These are phyloP conservation scores for Globisporangium acanthophoron DNA, from an alignment of 352 stramenopile species.

Conservation along the genomic window DNA sequence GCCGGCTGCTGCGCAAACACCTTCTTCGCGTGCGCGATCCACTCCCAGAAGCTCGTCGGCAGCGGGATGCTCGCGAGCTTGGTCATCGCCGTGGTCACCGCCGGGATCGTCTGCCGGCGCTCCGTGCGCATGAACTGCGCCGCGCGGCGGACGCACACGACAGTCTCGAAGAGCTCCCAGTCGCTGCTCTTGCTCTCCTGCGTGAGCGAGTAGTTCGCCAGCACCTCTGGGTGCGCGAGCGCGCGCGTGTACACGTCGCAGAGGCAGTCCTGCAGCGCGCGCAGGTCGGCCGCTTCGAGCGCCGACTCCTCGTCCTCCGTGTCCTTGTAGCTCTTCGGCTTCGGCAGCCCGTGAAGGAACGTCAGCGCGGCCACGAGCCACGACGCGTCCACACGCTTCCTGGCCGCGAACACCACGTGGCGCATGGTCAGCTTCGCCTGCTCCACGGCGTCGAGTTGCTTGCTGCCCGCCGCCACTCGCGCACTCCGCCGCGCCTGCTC, in stretches of 20 bases:
- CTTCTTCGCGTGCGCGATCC: conserved; percentile 42
- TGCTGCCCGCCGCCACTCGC: not conserved
- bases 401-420: conserved; percentile 33
- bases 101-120: conserved; percentile 28
- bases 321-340: conserved; percentile 28
- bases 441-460: conserved; percentile 19
- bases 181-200: conserved; percentile 17
- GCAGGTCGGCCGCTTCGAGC: conserved; percentile 22
- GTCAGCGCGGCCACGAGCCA: conserved; percentile 45
- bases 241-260: conserved; percentile 45
- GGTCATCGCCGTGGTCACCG: conserved; percentile 38
- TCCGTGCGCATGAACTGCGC: conserved; percentile 54
- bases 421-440: conserved; percentile 32
- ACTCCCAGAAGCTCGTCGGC: conserved; percentile 37
- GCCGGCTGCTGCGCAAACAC: conserved; percentile 13
- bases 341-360: conserved; percentile 32
- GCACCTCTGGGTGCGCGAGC: conserved; percentile 21
- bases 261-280: conserved; percentile 38
- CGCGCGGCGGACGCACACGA: conserved; percentile 49
- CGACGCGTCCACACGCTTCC: conserved; percentile 20
- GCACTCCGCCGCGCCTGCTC: conserved; percentile 1
- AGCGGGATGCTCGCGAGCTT: conserved; percentile 39
- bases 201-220: not conserved
- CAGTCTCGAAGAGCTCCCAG: conserved; percentile 17
- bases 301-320: conserved; percentile 37